Percentiles rank a stretch among this genome's conserved stretches.
Evolutionary conservation across 345 rosid species (phyloP).

Genomic region (Clarkia xantiana): DNA sequence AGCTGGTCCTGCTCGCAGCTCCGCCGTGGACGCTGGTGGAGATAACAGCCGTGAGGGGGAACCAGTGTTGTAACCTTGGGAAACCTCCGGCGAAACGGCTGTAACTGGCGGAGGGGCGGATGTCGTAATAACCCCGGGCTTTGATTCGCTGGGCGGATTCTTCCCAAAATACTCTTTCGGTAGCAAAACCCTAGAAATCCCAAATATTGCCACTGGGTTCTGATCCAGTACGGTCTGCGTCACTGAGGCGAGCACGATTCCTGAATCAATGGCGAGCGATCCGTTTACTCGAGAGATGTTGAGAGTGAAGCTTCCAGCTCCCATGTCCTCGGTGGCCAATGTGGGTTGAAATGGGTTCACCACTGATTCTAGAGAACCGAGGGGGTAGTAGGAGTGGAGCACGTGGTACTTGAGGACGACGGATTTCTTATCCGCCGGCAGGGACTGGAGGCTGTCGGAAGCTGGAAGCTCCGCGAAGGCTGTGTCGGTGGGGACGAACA

Average conservation of each 20-base stretch:
- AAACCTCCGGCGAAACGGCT: conserved; percentile 33
- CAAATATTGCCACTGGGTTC: conserved; percentile 80
- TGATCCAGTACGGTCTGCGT: conserved; percentile 81
- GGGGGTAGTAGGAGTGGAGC: conserved; percentile 76
- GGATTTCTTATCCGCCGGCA: conserved; percentile 60
- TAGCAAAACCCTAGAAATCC: conserved; percentile 69
- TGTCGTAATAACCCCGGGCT: conserved; percentile 7
- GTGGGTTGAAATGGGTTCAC: conserved; percentile 90
- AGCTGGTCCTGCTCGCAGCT: conserved; percentile 19
- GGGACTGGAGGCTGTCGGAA: conserved; percentile 44
- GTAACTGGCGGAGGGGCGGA: conserved; percentile 33
- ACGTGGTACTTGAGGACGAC: conserved; percentile 71
- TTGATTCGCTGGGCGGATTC: conserved; percentile 10
- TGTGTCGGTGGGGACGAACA: conserved; percentile 65
- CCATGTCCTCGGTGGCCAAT: conserved; percentile 65
- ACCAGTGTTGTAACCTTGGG: conserved; percentile 14
- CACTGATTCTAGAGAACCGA: conserved; percentile 77
- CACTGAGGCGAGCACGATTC: conserved; percentile 71
- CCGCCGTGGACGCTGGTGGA: conserved; percentile 30
- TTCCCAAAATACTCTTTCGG: conserved; percentile 65
- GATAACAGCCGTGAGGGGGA: conserved; percentile 39
- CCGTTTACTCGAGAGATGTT: conserved; percentile 74
- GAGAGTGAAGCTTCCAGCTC: conserved; percentile 69
- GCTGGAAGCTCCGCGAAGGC: conserved; percentile 75
- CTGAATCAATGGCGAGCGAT: conserved; percentile 60